Base-by-base conservation (phyloP, 1,284 basidiomycete species). In the Sanghuangporus baumii region DNA sequence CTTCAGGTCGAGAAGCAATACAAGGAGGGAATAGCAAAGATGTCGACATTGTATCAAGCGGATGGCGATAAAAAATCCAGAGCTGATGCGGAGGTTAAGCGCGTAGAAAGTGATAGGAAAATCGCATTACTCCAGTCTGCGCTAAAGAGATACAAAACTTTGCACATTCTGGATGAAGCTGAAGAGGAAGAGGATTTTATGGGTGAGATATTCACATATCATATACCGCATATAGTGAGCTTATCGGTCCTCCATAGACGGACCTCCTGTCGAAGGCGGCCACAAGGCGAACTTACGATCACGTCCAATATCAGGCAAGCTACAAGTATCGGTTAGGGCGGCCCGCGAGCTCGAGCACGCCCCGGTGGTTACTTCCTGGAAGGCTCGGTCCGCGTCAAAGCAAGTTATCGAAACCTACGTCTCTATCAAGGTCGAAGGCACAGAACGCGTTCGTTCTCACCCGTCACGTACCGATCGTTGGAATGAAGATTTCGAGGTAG, bases 21-120 rank as follows among this genome's bases (percentile, higher is more conserved):
- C 82, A 97, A 97, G 80, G 86, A 89, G 71, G 97, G 97, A 55
- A 98, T 98, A 70, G 96, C 99, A 76, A 98, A 98, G 81, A 99
- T 99, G 96, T 93, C 92, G 41, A 92, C 89, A 72, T 79, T 96
- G 51, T 97, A 96, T 75, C 88, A 94, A 71, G 92, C 91, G 8
- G 96, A 98, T 70, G 96, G 96, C 56, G 96, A 99, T 78, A 96
- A 96, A 81, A 91, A 93, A 73, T 89, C 93, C 46, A 84, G 90
- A 69, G 85, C 85, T 37, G 96, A 99, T 73, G 95, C 96, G 1
- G 95, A 98, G 74, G 87, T 86, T 71, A 98, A 98, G 79, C 86
- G 91, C 66, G 81, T 96, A 38, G 96, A 99, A 76, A 94, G 91
- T 73, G 94, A 98, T 73, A 90, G 90, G 76, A 99, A 99, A 79